These are phyloP conservation scores for Neurospora terricola DNA, from an alignment of 495 filamentous ascomycete species.

Conservation along the genomic window DNA sequence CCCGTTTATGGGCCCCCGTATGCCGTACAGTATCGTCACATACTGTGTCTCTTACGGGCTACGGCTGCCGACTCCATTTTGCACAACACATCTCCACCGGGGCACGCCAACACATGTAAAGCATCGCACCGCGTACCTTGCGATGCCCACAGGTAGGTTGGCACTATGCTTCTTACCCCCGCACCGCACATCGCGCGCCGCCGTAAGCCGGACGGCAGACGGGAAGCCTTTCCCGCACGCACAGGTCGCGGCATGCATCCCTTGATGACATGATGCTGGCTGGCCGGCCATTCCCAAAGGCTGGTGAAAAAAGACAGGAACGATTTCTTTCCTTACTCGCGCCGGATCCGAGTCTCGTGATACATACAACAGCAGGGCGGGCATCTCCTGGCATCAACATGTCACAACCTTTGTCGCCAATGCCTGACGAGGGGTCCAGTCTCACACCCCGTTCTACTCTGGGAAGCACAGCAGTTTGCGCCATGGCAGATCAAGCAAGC, in stretches of 20 bases:
- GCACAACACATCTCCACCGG: background rate
- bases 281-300: background rate
- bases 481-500: background rate
- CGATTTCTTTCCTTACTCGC: background rate
- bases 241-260: background rate
- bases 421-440: background rate
- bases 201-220: background rate
- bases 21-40: background rate
- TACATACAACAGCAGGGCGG: background rate
- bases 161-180: background rate
- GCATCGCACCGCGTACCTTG: background rate
- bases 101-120: background rate
- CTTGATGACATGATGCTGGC: background rate
- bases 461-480: background rate
- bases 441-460: background rate
- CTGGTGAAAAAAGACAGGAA: background rate
- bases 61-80: background rate
- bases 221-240: background rate
- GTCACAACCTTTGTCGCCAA: background rate
- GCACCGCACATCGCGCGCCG: background rate
- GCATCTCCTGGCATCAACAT: background rate
- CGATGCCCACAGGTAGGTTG: background rate
- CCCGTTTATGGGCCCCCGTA: background rate
- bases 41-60: background rate
- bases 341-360: background rate